Percentiles rank a stretch among this genome's conserved stretches.
Evolutionary conservation across 768 basidiomycete genomes (phyloP).

Genomic region (Tephrocybe sp.): DNA sequence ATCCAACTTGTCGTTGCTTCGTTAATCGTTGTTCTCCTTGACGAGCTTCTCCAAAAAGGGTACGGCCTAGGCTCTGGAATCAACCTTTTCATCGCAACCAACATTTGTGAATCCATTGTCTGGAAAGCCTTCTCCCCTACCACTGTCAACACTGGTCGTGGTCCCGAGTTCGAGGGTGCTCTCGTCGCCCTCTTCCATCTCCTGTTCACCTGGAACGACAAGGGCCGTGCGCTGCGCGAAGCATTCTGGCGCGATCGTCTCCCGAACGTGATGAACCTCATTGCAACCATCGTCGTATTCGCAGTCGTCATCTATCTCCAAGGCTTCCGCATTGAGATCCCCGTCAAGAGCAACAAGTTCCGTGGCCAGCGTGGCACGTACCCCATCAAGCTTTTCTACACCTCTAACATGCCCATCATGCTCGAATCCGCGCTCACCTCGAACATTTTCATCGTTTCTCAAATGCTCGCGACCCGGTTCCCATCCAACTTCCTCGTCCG

Average conservation of each 20-base stretch:
- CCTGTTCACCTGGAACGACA: slow-evolving; percentile 97
- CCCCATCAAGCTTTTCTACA: slow-evolving; percentile 99
- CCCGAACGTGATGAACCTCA: slow-evolving; percentile 96
- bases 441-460: slow-evolving; percentile 94
- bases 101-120: slow-evolving; percentile 98
- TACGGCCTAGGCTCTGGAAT: slow-evolving; percentile 99
- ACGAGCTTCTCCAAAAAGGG: slow-evolving; percentile 98
- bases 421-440: slow-evolving; percentile 89
- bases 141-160: slow-evolving; percentile 96
- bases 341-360: slow-evolving; percentile 95
- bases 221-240: slow-evolving; percentile 93
- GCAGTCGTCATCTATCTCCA: slow-evolving; percentile 97
- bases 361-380: slow-evolving; percentile 94
- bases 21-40: slow-evolving; percentile 96
- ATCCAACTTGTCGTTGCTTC: slow-evolving; percentile 93
- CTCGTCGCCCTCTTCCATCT: slow-evolving; percentile 96
- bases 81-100: slow-evolving; percentile 98
- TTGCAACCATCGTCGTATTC: slow-evolving; percentile 90
- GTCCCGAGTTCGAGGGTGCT: slow-evolving; percentile 97
- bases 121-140: slow-evolving; percentile 99
- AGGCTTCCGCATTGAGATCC: slow-evolving; percentile 98
- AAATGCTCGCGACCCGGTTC: slow-evolving; percentile 93
- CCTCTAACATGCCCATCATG: slow-evolving; percentile 99
- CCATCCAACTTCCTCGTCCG: slow-evolving; percentile 87
- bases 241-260: slow-evolving; percentile 98